phyloP scores from a whole-genome alignment of 2,329 filamentous ascomycete genomes.

The Microdochium bolleyi region DNA sequence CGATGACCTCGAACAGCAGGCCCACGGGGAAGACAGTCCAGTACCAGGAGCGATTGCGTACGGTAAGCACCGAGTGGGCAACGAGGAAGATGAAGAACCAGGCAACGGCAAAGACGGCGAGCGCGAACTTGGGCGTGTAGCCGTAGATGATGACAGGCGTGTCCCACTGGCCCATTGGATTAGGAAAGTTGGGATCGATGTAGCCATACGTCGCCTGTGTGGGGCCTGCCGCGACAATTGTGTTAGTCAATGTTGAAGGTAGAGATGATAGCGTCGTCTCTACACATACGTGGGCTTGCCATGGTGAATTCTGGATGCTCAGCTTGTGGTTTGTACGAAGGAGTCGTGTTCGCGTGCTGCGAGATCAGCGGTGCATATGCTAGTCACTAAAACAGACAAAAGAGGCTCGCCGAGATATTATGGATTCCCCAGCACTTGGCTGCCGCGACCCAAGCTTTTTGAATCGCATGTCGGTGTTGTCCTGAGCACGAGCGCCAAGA shows the following conservation, averaged over 20 bases:
- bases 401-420: too few species aligned
- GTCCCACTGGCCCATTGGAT: slow-evolving; percentile 34
- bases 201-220: slow-evolving; percentile 21
- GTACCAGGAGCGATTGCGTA: slow-evolving; percentile 33
- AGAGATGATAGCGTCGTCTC: neutral
- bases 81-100: slow-evolving; percentile 33
- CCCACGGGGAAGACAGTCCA: slow-evolving; percentile 36
- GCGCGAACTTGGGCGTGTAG: slow-evolving; percentile 36
- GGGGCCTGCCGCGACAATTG: neutral
- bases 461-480: neutral
- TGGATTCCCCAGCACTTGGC: neutral
- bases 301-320: neutral
- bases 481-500: neutral
- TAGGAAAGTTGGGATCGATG: slow-evolving; percentile 43
- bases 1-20: slow-evolving; percentile 38
- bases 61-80: slow-evolving; percentile 26
- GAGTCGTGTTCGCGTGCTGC: too few species aligned
- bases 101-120: slow-evolving; percentile 31
- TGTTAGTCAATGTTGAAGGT: neutral
- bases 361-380: too few species aligned
- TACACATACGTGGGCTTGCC: neutral
- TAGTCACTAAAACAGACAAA: too few species aligned
- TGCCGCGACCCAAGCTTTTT: neutral
- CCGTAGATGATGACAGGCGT: slow-evolving; percentile 42
- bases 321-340: too few species aligned